A percentile compares a stretch with the other conserved stretches of the same genome.
Conservation (phyloP, 768 basidiomycete genomes). For the Kwoniella heveanensis region DNA sequence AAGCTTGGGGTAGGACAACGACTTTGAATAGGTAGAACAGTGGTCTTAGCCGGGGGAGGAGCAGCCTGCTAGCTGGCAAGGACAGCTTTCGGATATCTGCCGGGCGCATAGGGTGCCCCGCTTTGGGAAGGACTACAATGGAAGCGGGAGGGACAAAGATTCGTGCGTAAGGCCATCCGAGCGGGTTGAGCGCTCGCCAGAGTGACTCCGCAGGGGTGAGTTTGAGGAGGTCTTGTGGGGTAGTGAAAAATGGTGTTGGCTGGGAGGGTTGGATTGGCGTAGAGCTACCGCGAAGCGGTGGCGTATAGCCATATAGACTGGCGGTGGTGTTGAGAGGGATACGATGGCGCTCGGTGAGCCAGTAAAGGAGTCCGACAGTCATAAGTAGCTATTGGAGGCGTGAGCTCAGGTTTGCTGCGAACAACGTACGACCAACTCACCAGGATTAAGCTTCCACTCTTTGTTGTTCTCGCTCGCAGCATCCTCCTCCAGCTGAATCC, state of each 20-base stretch:
- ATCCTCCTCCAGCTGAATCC: conserved; percentile 37
- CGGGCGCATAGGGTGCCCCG: conserved; percentile 42
- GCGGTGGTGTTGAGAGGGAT: conserved; percentile 29
- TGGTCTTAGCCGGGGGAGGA: conserved; percentile 58
- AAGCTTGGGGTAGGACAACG: conserved; percentile 78
- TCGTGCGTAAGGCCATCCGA: conserved; percentile 30
- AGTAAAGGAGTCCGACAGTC: conserved; percentile 48
- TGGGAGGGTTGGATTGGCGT: conserved; percentile 1
- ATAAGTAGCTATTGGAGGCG: conserved; percentile 33
- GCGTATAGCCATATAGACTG: conserved; percentile 48
- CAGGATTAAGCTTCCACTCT: conserved; percentile 48
- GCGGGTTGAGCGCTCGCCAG: conserved; percentile 51
- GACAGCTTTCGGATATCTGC: conserved; percentile 44
- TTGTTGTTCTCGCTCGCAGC: conserved; percentile 42
- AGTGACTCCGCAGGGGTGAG: conserved; percentile 30
- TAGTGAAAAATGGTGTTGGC: conserved; percentile 22
- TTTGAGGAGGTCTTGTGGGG: conserved; percentile 5
- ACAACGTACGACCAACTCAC: conserved; percentile 18
- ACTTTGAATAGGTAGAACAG: conserved; percentile 78
- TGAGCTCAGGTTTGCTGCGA: too few relatives aligned
- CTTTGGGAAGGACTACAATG: conserved; percentile 63
- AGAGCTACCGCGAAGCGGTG: conserved; percentile 2
- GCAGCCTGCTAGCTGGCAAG: conserved; percentile 33
- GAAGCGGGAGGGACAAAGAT: conserved; percentile 60
- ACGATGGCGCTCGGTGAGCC: conserved; percentile 45